A percentile compares a stretch with the other conserved stretches of the same genome.
Evolutionary conservation across 148 eudicot genomes (phyloP).

Genomic region (Rhododendron mucronatum): DNA sequence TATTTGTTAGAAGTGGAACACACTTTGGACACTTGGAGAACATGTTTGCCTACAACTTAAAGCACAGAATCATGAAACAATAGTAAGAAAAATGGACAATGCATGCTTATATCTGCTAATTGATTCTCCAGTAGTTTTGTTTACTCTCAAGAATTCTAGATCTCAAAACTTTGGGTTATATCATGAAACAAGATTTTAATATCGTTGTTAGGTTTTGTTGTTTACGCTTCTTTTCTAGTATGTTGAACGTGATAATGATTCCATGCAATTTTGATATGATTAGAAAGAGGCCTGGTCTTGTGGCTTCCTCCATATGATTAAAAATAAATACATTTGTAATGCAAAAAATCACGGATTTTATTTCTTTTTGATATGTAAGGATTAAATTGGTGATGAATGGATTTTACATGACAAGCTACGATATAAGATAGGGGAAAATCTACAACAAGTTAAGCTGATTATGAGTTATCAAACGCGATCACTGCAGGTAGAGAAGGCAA

Average conservation of each 20-base stretch:
- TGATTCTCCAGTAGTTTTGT: neutral
- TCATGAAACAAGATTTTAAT: neutral
- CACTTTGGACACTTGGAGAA: neutral
- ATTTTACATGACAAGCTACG: neutral
- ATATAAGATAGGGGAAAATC: neutral
- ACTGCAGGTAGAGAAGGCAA: slow-evolving; percentile 64
- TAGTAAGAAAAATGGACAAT: neutral
- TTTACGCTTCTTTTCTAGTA: neutral
- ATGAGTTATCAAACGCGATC: neutral
- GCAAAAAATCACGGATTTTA: neutral
- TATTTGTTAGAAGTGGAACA: neutral
- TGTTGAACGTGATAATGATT: neutral
- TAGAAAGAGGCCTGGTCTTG: neutral
- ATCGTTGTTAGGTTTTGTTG: neutral
- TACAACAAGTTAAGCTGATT: neutral
- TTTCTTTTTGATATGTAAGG: neutral
- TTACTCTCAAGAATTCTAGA: neutral
- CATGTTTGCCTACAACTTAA: neutral
- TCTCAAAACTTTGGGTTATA: neutral
- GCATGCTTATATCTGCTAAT: neutral
- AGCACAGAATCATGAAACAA: neutral
- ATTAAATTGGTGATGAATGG: neutral
- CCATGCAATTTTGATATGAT: neutral
- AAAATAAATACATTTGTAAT: neutral
- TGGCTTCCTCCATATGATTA: neutral